Conservation (phyloP, 2,329 filamentous ascomycete species). For the Scortechinia acanthostroma region DNA sequence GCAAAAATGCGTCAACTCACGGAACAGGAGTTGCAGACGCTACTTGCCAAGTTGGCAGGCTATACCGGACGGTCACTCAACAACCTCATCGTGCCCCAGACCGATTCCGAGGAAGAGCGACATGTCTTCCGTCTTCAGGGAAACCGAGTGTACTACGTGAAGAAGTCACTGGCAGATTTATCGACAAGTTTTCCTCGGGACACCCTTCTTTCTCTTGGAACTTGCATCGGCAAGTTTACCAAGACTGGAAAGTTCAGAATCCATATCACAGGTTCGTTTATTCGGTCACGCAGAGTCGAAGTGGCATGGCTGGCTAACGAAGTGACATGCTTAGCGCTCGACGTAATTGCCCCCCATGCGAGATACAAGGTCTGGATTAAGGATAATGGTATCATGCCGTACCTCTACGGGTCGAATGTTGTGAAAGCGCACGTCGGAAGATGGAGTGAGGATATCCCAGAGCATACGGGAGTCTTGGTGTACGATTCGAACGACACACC, state of each 20-base stretch:
- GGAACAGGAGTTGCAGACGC: not conserved
- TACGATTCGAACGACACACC: constrained; percentile 64
- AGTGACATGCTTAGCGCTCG: too few relatives aligned
- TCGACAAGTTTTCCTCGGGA: constrained; percentile 79
- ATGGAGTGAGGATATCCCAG: constrained; percentile 85
- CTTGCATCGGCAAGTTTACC: constrained; percentile 77
- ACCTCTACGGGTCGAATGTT: constrained; percentile 86
- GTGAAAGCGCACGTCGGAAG: constrained; percentile 72
- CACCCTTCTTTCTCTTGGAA: constrained; percentile 79
- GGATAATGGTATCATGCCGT: constrained; percentile 93
- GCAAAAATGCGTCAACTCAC: not conserved
- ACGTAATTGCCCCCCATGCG: constrained; percentile 82
- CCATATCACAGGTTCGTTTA: constrained; percentile 94
- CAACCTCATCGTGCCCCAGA: constrained; percentile 65
- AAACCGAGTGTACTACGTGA: constrained; percentile 84
- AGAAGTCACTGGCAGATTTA: constrained; percentile 81
- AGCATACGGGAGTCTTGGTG: constrained; percentile 86
- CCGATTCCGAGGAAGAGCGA: constrained; percentile 65
- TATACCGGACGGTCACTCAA: constrained; percentile 85
- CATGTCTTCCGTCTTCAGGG: constrained; percentile 75
- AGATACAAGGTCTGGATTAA: constrained; percentile 97
- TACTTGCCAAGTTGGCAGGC: constrained; percentile 54
- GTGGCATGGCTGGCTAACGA: too few relatives aligned
- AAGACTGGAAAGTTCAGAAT: constrained; percentile 93
- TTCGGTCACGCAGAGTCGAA: too few relatives aligned